Conservation (phyloP, 1,139 yeast species). For the Candida freyschussii region DNA sequence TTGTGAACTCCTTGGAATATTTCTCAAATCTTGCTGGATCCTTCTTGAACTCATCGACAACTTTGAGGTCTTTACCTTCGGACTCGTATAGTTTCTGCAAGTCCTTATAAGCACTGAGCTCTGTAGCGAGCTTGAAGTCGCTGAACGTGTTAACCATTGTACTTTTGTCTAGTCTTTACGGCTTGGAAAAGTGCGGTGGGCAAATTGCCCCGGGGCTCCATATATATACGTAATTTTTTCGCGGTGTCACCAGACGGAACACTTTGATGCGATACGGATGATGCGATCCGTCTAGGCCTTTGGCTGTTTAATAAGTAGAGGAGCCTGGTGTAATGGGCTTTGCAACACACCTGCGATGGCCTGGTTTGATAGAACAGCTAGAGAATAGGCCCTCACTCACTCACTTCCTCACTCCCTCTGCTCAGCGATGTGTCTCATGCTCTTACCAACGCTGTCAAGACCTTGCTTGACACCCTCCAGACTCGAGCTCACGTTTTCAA, state of each 20-base stretch:
- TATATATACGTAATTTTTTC: constrained; percentile 1
- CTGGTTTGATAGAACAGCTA: background rate
- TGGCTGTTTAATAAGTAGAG: background rate
- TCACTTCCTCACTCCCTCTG: constrained; percentile 23
- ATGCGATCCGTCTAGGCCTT: background rate
- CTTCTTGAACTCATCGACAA: constrained; percentile 62
- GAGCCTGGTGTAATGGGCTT: background rate
- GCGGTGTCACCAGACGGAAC: constrained; percentile 15
- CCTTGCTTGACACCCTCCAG: constrained; percentile 38
- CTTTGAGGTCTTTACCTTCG: constrained; percentile 62
- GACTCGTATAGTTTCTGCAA: constrained; percentile 66
- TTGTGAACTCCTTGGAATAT: constrained; percentile 69
- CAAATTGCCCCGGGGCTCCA: too few species aligned
- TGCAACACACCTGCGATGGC: background rate
- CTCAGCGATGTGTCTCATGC: constrained; percentile 33
- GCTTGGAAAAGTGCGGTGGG: background rate
- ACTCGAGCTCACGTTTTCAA: constrained; percentile 34
- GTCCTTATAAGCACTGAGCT: constrained; percentile 80
- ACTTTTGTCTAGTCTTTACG: too few species aligned
- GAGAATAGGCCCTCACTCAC: background rate
- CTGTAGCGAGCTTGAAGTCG: constrained; percentile 32
- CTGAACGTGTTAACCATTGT: constrained; percentile 10
- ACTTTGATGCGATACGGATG: constrained; percentile 1
- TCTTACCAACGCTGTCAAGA: constrained; percentile 37
- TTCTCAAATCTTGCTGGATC: constrained; percentile 75